phyloP scores from a whole-genome alignment of 257 asterid species.

The Thymus quinquecostatus region DNA sequence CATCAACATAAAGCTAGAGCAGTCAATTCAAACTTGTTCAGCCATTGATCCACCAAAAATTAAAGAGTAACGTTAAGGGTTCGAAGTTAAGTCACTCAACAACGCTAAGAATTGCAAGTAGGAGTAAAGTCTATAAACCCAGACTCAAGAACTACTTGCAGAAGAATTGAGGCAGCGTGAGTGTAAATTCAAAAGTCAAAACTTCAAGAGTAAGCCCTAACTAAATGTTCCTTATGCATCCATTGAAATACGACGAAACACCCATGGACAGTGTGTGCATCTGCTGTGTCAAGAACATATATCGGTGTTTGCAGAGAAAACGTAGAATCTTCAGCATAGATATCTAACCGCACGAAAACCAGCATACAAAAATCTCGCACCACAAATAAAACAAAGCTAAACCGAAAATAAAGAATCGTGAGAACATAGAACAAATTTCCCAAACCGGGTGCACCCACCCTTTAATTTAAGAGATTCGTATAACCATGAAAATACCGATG shows the following conservation, averaged over 20 bases:
- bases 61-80: not conserved
- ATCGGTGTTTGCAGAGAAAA: not conserved
- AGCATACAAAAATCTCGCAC: too few species aligned
- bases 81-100: not conserved
- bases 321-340: too few species aligned
- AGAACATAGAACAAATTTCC: not conserved
- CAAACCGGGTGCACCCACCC: not conserved
- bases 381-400: not conserved
- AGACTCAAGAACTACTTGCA: constrained; percentile 10
- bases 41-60: constrained; percentile 9
- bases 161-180: not conserved
- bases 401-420: not conserved
- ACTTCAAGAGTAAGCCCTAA: not conserved
- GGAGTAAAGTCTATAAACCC: not conserved
- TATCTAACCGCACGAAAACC: not conserved
- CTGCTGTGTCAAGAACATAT: not conserved
- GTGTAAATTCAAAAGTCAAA: not conserved
- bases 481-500: not conserved
- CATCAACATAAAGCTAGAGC: constrained; percentile 20
- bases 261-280: not conserved
- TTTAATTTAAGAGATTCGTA: not conserved
- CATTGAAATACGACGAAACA: not conserved
- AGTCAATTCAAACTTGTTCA: constrained; percentile 20
- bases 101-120: not conserved
- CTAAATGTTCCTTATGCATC: not conserved